A percentile compares a stretch with the other conserved stretches of the same genome.
Conservation (phyloP, 345 rosid genomes). For the Eucalyptus leucophloia region DNA sequence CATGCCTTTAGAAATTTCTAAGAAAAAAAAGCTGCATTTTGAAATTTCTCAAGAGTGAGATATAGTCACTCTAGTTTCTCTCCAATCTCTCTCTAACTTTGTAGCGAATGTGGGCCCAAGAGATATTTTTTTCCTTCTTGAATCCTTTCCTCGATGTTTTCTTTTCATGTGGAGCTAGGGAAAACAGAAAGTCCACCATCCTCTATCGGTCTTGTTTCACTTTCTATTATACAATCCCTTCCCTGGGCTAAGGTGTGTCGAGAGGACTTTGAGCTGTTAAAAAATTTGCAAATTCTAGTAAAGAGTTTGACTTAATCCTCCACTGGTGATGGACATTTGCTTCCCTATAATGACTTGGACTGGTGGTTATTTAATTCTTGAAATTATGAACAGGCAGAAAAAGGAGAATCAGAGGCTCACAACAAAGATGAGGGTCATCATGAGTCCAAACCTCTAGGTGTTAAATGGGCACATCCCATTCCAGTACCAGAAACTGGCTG, state of each 20-base stretch:
- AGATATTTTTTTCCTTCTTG: not conserved
- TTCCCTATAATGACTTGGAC: not conserved
- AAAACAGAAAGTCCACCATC: not conserved
- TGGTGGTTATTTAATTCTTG: not conserved
- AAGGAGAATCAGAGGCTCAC: slow-evolving; percentile 36
- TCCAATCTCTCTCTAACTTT: not conserved
- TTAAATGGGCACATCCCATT: slow-evolving; percentile 95
- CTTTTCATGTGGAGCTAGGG: not conserved
- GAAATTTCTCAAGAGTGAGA: not conserved
- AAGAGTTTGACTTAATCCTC: not conserved
- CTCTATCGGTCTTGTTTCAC: not conserved
- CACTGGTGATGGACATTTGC: not conserved
- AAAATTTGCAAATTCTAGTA: not conserved
- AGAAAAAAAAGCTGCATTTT: not conserved
- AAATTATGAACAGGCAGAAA: slow-evolving; percentile 33
- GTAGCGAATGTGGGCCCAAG: not conserved
- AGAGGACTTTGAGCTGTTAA: not conserved
- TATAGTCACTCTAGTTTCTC: not conserved
- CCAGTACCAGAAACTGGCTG: slow-evolving; percentile 86
- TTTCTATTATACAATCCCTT: not conserved
- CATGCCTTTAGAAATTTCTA: not conserved
- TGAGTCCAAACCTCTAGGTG: slow-evolving; percentile 39
- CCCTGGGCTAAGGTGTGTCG: not conserved
- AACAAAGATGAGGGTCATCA: slow-evolving; percentile 20
- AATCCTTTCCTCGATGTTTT: not conserved